phyloP scores from a whole-genome alignment of 2,329 filamentous ascomycete genomes.

The Aspergillus udagawae region DNA sequence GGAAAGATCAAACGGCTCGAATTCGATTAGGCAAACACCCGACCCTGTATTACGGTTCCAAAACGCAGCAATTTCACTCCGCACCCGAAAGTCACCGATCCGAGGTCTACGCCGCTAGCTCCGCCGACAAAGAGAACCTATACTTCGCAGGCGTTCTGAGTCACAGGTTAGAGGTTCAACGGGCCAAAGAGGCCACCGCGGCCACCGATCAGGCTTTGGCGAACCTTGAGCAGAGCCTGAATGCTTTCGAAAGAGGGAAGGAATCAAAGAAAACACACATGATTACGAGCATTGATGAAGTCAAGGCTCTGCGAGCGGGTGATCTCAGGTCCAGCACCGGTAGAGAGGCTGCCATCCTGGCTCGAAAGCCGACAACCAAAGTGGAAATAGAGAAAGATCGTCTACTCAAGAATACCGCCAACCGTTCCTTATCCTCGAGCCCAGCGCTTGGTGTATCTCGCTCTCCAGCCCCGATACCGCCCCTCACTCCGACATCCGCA shows the following conservation, averaged over 20 bases:
- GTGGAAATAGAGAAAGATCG: conserved; percentile 41
- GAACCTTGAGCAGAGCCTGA: conserved; percentile 56
- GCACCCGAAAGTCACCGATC: conserved; percentile 51
- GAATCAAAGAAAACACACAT: conserved; percentile 53
- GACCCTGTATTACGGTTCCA: conserved; percentile 56
- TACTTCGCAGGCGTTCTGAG: conserved; percentile 56
- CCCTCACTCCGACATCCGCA: conserved; percentile 43
- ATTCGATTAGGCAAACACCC: conserved; percentile 48
- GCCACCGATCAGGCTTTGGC: conserved; percentile 58
- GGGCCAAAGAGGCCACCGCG: conserved; percentile 51
- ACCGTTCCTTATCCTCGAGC: conserved; percentile 40
- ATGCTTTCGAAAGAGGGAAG: conserved; percentile 56
- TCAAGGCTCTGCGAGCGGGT: conserved; percentile 34
- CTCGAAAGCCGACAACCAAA: conserved; percentile 33
- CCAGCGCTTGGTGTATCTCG: conserved; percentile 36
- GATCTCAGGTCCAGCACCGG: conserved; percentile 28
- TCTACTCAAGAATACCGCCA: conserved; percentile 34
- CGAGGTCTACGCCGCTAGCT: conserved; percentile 53
- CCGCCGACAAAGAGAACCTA: conserved; percentile 43
- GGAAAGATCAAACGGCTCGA: conserved; percentile 40
- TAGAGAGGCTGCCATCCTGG: conserved; percentile 24
- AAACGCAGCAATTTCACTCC: conserved; percentile 52
- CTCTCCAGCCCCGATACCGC: conserved; percentile 33
- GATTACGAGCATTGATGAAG: conserved; percentile 35
- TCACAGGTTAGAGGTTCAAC: conserved; percentile 54